Conservation (phyloP, 1,284 basidiomycete genomes). For the Cryptococcus maquisensis region DNA sequence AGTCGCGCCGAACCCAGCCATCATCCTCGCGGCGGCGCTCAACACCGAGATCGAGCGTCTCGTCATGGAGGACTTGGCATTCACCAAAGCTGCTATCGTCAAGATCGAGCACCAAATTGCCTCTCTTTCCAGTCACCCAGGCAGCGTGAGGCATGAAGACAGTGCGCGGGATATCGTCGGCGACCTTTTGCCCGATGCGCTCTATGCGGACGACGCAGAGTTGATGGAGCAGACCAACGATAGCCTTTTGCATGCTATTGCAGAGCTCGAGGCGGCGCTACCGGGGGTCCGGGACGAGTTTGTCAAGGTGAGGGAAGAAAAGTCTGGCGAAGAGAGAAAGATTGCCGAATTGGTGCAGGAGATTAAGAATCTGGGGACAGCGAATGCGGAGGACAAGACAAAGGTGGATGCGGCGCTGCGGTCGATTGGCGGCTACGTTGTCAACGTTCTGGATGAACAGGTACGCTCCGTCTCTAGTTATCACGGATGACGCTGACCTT, state of each 20-base stretch:
- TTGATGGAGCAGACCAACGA: slow-evolving; percentile 1
- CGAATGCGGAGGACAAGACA: slow-evolving; percentile 24
- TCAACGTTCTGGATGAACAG: slow-evolving; percentile 13
- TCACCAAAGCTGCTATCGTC: slow-evolving; percentile 30
- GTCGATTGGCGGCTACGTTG: slow-evolving; percentile 23
- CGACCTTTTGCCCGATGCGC: neutral
- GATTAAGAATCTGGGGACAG: slow-evolving; percentile 18
- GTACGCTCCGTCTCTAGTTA: slow-evolving; percentile 1
- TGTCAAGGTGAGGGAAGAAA: slow-evolving; percentile 20
- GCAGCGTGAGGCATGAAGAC: neutral
- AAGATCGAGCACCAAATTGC: slow-evolving; percentile 14
- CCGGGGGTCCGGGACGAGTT: slow-evolving; percentile 19
- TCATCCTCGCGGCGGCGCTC: slow-evolving; percentile 27
- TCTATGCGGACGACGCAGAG: slow-evolving; percentile 7
- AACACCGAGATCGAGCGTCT: slow-evolving; percentile 40
- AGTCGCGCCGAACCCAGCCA: slow-evolving; percentile 2
- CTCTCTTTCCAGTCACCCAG: neutral
- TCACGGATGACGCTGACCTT: neutral
- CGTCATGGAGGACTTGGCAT: slow-evolving; percentile 35
- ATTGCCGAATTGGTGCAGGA: slow-evolving; percentile 24
- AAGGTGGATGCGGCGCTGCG: slow-evolving; percentile 23
- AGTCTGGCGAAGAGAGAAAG: slow-evolving; percentile 23
- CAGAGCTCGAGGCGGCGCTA: slow-evolving; percentile 10
- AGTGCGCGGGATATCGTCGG: neutral
- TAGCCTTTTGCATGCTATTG: slow-evolving; percentile 6